Evolutionary conservation across 768 basidiomycete species (phyloP), one percentile per base, ranked within the genome.

Genomic region (Rubroboletus satanas): DNA sequence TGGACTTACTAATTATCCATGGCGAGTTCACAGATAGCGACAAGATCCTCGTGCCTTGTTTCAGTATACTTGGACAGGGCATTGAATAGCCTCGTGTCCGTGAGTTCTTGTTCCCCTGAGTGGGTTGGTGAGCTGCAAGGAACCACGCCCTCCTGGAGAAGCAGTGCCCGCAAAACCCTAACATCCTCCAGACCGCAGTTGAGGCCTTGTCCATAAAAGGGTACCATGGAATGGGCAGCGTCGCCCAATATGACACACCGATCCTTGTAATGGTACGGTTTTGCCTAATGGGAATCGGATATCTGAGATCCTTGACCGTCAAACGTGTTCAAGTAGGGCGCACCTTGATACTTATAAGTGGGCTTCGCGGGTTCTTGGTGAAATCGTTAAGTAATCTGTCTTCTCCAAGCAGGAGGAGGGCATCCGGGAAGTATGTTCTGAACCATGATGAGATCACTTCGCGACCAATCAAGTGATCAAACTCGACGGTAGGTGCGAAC

Each of bases 171-270:
- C 60, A 99, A 79, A 49, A 98, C 83, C 61, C 97, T 84, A 63
- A 98, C 94, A 71, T 99, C 96, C 74, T 99, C 96, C 49, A 99
- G 81, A 15, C 96, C 96, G 67, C 95, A 97, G 68, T 99, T 99
- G 62, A 98, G 80, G 39, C 96, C 96, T 78, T 99, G 96, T 41
- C 96, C 90, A 69, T 90, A 94, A 75, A 94, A 95, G 58, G 96
- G 95, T n/a, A 95, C 94, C 94, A 98, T 98, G 41, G 93, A 89
- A 72, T 99, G 96, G 11, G 93, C 92, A 38, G 96, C 88, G 72
- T 99, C 96, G 52, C 96, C 96, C 47, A 99, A 74, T 52, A 98
- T 81, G 37, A 98, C 79, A 58, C 79, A 92, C 62, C 90, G 81
- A 74, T 93, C 91, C 73, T 82, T 81, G 78, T 92, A 93, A 72